phyloP scores from a whole-genome alignment of 2,329 filamentous ascomycete genomes.

The Sclerotinia borealis region DNA sequence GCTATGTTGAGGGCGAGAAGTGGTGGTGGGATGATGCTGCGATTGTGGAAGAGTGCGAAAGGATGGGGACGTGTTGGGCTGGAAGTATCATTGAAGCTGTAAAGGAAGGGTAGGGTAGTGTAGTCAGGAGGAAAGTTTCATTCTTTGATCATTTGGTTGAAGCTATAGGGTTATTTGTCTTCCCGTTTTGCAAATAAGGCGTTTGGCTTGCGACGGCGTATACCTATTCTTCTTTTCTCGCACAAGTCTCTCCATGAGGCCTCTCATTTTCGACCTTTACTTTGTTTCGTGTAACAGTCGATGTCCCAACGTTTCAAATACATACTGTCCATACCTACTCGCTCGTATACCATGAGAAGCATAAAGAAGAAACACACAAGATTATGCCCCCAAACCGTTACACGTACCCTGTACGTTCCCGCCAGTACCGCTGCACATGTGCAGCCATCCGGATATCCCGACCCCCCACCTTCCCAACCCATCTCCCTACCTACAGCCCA shows the following conservation, averaged over 20 bases:
- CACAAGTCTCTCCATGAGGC: too few relatives aligned
- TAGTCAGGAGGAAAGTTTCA: neutral
- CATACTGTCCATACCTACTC: too few relatives aligned
- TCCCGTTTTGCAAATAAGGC: neutral
- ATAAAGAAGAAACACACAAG: neutral
- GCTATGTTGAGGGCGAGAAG: conserved; percentile 30
- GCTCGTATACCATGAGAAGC: neutral
- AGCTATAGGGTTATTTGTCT: neutral
- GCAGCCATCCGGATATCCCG: neutral
- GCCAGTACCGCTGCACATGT: neutral
- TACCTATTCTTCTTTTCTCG: neutral
- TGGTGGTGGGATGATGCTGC: conserved; percentile 60
- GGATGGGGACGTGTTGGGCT: conserved; percentile 51
- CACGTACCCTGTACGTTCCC: neutral
- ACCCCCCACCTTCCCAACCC: neutral
- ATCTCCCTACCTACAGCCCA: neutral
- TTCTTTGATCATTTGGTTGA: neutral
- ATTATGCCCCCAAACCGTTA: neutral
- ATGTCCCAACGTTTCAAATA: neutral
- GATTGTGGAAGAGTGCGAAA: conserved; percentile 49
- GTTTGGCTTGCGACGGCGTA: neutral
- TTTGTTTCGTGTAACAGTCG: neutral
- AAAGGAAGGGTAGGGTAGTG: conserved; percentile 33
- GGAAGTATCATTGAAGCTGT: conserved; percentile 52
- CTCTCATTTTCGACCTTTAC: neutral